Conservation (phyloP, 352 stramenopile genomes). For the Phytophthora capsici region DNA sequence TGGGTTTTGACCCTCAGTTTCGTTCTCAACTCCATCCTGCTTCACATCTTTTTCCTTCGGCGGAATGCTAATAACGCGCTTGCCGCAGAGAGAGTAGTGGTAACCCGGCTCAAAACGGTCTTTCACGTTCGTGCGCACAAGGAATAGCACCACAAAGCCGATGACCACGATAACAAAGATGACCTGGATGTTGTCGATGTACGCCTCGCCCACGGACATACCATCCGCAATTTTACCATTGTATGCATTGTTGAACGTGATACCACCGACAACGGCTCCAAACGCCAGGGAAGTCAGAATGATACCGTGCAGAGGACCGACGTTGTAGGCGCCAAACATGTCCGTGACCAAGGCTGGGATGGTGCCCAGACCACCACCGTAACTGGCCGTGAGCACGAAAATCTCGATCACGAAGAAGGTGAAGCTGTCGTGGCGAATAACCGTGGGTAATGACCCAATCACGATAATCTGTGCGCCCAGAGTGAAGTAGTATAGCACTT, state of each 20-base stretch:
- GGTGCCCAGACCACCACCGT: conserved; percentile 76
- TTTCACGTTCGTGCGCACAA: conserved; percentile 66
- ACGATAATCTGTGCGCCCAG: conserved; percentile 75
- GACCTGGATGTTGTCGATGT: conserved; percentile 77
- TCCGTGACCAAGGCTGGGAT: conserved; percentile 80
- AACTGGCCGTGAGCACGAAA: conserved; percentile 73
- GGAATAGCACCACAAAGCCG: conserved; percentile 65
- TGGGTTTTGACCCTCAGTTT: conserved; percentile 5
- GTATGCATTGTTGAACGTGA: conserved; percentile 70
- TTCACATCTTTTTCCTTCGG: conserved; percentile 46
- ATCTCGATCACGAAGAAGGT: conserved; percentile 60
- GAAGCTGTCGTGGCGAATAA: conserved; percentile 67
- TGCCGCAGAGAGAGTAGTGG: conserved; percentile 67
- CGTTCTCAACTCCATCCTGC: conserved; percentile 24
- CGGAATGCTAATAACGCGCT: conserved; percentile 63
- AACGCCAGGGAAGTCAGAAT: conserved; percentile 80
- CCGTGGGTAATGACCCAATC: conserved; percentile 53
- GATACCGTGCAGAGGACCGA: conserved; percentile 55
- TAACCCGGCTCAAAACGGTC: conserved; percentile 75
- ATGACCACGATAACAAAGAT: conserved; percentile 73
- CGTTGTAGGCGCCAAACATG: conserved; percentile 85
- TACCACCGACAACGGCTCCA: conserved; percentile 69
- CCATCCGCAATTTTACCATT: conserved; percentile 44
- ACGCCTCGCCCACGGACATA: conserved; percentile 55
- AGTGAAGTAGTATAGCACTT: conserved; percentile 70